Percentiles rank a stretch among this genome's conserved stretches.
Evolutionary conservation across 768 basidiomycete genomes (phyloP).

Genomic region (Auricularia heimuer): DNA sequence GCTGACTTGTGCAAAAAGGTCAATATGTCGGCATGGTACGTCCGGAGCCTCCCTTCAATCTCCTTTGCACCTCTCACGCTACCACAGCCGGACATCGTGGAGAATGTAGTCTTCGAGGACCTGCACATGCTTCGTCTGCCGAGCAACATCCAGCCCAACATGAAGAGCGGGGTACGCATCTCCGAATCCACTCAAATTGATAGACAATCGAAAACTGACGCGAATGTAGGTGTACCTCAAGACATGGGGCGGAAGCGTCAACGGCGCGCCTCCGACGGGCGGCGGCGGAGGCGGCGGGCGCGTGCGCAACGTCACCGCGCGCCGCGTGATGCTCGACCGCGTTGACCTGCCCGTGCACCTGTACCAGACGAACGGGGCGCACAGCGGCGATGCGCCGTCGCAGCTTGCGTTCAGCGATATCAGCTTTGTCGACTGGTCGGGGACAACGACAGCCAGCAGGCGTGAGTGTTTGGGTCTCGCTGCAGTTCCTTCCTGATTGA

Average conservation of each 20-base stretch:
- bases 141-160: constrained; percentile 43
- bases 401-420: constrained; percentile 37
- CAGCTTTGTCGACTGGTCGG: constrained; percentile 36
- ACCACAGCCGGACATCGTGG: constrained; percentile 41
- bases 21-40: neutral
- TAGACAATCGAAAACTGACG: neutral
- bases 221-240: constrained; percentile 42
- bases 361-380: constrained; percentile 42
- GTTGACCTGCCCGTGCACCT: constrained; percentile 38
- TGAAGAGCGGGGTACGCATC: constrained; percentile 36
- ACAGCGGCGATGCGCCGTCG: constrained; percentile 44
- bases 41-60: neutral
- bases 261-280: constrained; percentile 44
- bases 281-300: constrained; percentile 44
- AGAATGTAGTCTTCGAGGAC: constrained; percentile 40
- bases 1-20: neutral
- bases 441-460: constrained; percentile 31
- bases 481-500: neutral
- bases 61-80: neutral
- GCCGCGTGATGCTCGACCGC: constrained; percentile 36
- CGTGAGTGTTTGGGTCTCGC: constrained; percentile 14
- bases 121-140: constrained; percentile 41
- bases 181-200: too few relatives aligned
- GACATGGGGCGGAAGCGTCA: constrained; percentile 41
- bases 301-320: constrained; percentile 34